Percentiles rank a stretch among this genome's conserved stretches.
Conservation (phyloP, 306 rosid species). For the Quillaja saponaria region DNA sequence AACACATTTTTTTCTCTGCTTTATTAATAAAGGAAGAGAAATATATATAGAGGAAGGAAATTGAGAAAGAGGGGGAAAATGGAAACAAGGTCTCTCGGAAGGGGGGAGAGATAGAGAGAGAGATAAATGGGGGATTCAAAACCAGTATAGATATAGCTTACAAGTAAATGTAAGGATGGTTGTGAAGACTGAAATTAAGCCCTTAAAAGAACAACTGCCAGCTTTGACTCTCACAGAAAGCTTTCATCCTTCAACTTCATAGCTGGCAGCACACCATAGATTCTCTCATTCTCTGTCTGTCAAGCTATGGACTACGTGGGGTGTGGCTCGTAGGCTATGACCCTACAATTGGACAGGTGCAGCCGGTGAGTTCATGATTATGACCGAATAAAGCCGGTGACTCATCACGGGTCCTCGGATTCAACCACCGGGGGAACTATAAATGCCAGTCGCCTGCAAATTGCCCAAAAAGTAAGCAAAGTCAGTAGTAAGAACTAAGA, state of each 20-base stretch:
- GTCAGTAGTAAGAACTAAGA: background rate
- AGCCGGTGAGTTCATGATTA: conserved; percentile 38
- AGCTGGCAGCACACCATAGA: conserved; percentile 77
- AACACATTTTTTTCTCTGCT: conserved; percentile 37
- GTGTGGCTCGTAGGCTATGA: no score
- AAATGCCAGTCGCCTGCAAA: conserved; percentile 21
- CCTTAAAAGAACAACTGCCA: conserved; percentile 43
- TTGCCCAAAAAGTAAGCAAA: conserved; percentile 36
- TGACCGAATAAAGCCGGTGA: conserved; percentile 49
- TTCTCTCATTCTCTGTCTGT: conserved; percentile 44
- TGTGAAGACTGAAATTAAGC: conserved; percentile 1
- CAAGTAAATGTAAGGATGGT: conserved; percentile 29
- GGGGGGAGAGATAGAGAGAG: conserved; percentile 19
- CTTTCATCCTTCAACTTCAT: conserved; percentile 72
- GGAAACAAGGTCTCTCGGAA: background rate
- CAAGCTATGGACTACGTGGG: conserved; percentile 33
- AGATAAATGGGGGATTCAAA: conserved; percentile 34
- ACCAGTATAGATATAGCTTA: conserved; percentile 19
- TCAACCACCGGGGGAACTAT: conserved; percentile 37
- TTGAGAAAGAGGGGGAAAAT: conserved; percentile 6
- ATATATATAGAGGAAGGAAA: conserved; percentile 5
- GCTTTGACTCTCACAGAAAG: conserved; percentile 71
- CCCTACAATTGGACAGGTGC: conserved; percentile 1
- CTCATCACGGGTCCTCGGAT: conserved; percentile 62
- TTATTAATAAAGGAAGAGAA: conserved; percentile 30